A percentile compares a stretch with the other conserved stretches of the same genome.
These are phyloP conservation scores for Candida fluviatilis DNA, from an alignment of 805 yeast species.

Conservation along the genomic window DNA sequence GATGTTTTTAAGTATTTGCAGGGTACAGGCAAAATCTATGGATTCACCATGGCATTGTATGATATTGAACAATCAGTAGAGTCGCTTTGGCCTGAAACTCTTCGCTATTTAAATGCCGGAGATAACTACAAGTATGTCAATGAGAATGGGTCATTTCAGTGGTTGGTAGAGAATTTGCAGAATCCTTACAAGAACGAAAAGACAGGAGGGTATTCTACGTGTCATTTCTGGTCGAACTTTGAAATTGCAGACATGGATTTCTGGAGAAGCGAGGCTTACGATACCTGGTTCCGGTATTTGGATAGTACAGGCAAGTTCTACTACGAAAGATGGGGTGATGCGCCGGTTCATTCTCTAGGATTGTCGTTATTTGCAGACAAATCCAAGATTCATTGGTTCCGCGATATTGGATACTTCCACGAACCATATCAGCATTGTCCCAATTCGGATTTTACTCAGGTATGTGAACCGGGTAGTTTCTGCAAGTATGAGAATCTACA, in stretches of 20 bases:
- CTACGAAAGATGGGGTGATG: conserved; percentile 93
- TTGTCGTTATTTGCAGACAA: conserved; percentile 68
- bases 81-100: conserved; percentile 67
- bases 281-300: conserved; percentile 55
- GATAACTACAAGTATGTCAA: conserved; percentile 55
- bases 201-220: conserved; percentile 55
- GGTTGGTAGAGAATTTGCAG: conserved; percentile 49
- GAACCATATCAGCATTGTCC: conserved; percentile 79
- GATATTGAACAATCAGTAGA: conserved; percentile 64
- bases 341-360: conserved; percentile 83
- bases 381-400: conserved; percentile 74
- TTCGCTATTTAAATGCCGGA: conserved; percentile 50
- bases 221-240: conserved; percentile 90
- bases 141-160: conserved; percentile 47
- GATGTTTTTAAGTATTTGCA: conserved; percentile 76
- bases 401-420: conserved; percentile 78
- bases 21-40: conserved; percentile 64
- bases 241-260: conserved; percentile 86
- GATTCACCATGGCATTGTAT: conserved; percentile 65
- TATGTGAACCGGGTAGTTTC: conserved; percentile 55
- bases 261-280: conserved; percentile 64
- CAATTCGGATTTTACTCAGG: conserved; percentile 36
- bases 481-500: conserved; percentile 44
- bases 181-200: conserved; percentile 39
- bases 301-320: conserved; percentile 77